Evolutionary conservation across 805 yeast species (phyloP), one percentile per base, ranked within the genome.

Genomic region (Teunomyces funiuensis): DNA sequence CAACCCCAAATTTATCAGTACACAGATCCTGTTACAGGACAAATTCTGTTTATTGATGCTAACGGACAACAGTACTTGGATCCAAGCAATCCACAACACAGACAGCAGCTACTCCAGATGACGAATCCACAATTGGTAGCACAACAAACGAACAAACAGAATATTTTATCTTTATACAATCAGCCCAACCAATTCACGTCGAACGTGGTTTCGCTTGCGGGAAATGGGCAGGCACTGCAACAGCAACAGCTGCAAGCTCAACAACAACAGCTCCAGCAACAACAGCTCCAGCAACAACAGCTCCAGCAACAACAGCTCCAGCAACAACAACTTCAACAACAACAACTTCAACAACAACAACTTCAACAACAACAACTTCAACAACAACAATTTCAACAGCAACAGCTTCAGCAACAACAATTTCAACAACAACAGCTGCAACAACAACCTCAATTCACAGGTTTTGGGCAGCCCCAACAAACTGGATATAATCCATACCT

Each of bases 1-100:
- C 65, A 46, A 63, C 76, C 60, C 39, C 84, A 69, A 59, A 80
- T 71, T 61, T 84, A 65, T 52, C 91, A 83, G 54, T 85, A 80
- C 55, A 71, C 83, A 15, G 90, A 85, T 51, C 88, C 89, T 2
- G 66, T 74, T 6, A 82, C 88, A 0, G 90, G 91, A 9, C 74
- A 79, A 36, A 61, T 83, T 3, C 73, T 77, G 25, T 85, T 84
- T 51, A 77, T 84, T 26, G 90, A 85, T 53, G 74, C 81, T 8
- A 79, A 76, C 33, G 83, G 83, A 2, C 88, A 83, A 52, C 85
- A 83, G 52, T 76, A 75, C 47, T 54, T 76, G 42, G 79, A 75
- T 52, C 75, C 77, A 7, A 65, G 53, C 44, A 65, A 66, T 40
- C 78, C 74, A 28, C 74, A 67, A 34, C 71, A 66, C 43, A 74